These are phyloP conservation scores for Melanopsichium pennsylvanicum DNA, from an alignment of 1,284 basidiomycete genomes.

Conservation along the genomic window DNA sequence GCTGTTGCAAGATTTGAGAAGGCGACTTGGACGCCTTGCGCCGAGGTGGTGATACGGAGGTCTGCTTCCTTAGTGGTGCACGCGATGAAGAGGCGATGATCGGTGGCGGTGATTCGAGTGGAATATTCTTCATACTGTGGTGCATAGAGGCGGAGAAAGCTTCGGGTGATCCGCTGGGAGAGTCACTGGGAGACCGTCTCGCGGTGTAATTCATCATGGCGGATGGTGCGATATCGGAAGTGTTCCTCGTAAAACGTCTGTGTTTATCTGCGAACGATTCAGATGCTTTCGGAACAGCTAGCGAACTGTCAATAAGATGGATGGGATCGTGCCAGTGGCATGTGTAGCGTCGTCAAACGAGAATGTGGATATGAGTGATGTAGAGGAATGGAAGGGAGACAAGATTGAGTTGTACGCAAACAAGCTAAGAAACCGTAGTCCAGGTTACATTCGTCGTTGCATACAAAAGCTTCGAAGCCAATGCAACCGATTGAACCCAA, in stretches of 20 bases:
- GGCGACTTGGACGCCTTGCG: neutral
- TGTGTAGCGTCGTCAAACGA: too few species aligned
- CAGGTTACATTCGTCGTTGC: neutral
- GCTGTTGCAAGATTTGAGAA: slow-evolving; percentile 5
- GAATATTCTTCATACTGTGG: neutral
- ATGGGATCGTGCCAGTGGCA: too few species aligned
- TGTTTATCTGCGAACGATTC: neutral
- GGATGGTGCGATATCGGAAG: neutral
- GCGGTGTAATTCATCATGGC: neutral
- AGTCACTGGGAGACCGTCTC: neutral
- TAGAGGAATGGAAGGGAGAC: too few species aligned
- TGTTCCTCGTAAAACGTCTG: neutral
- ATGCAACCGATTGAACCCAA: slow-evolving; percentile 12
- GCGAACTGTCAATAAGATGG: too few species aligned
- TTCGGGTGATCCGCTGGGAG: neutral
- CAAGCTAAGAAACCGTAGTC: neutral
- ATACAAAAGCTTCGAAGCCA: neutral
- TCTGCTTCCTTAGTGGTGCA: neutral
- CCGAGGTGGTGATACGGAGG: slow-evolving; percentile 10
- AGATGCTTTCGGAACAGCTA: too few species aligned
- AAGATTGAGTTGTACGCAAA: slow-evolving; percentile 1
- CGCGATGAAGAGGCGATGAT: slow-evolving; percentile 11
- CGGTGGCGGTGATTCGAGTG: slow-evolving; percentile 22
- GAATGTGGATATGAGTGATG: too few species aligned
- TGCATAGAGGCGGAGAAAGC: neutral